Evolutionary conservation across 148 eudicot genomes (phyloP).

Genomic region (Silene latifolia): DNA sequence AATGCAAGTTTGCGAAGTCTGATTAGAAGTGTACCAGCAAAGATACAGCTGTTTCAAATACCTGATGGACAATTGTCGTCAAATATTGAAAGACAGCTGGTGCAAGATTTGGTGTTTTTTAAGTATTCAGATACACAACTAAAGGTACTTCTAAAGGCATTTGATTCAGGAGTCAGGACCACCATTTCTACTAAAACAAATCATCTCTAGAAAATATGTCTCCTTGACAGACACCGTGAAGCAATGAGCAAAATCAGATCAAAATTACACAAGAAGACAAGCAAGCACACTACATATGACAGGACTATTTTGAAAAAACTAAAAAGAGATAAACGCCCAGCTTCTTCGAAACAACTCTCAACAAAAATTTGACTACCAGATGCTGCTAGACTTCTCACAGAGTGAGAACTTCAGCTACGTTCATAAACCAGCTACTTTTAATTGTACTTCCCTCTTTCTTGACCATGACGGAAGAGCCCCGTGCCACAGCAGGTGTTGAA

Average conservation of each 20-base stretch:
- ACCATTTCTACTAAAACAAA: conserved; percentile 96
- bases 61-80: conserved; percentile 83
- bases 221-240: conserved; percentile 93
- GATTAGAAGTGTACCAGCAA: conserved; percentile 70
- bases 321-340: no score
- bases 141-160: conserved; percentile 84
- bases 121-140: conserved; percentile 95
- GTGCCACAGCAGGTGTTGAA: no score
- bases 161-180: conserved; percentile 70
- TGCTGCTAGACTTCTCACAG: no score
- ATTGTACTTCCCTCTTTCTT: no score
- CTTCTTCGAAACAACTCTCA: neutral
- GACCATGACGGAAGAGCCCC: no score
- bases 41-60: conserved; percentile 74
- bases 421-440: no score
- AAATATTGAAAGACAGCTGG: conserved; percentile 92
- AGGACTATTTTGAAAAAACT: no score
- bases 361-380: no score
- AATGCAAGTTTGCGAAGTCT: neutral
- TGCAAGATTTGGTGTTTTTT: conserved; percentile 86
- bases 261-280: conserved; percentile 11
- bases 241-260: conserved; percentile 19
- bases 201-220: conserved; percentile 91
- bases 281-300: neutral
- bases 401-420: no score